Evolutionary conservation across 768 basidiomycete genomes (phyloP), one percentile per base, ranked within the genome.

Genomic region (Podaxis sp.): DNA sequence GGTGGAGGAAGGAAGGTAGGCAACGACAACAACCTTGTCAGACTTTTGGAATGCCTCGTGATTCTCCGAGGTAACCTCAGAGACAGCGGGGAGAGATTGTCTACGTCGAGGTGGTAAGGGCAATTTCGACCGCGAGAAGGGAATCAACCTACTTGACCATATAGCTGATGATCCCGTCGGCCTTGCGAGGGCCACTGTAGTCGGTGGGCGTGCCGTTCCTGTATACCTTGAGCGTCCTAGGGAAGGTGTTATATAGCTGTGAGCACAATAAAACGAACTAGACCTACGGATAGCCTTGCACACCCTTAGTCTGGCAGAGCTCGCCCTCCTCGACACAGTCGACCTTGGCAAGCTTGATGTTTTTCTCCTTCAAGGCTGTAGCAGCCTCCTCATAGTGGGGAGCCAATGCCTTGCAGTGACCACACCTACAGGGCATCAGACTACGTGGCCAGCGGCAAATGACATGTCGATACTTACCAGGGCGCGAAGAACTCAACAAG

Each of bases 401-500:
- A 21, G 93, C 94, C 56, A 97, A 82, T 36, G 93, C 91, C 70
- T 96, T 96, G 82, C 95, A 97, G 77, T 97, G 95, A 50, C 94
- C 93, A 71, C 93, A 95, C 91, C 90, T 91, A 56, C 23, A 48
- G n/a, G 44, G 27, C 1, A 37, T 64, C 10, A 61, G 58, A 23
- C 52, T 4, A 54, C 18, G 7, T 25, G 28, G 11, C 48, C 37
- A 5, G 35, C 42, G 32, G 37, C 14, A 32, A 35, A 27, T 50
- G 54, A 61, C 21, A 48, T 25, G 44, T 40, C 48, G 42, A 56
- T 16, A 64, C 63, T 28, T 69, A 90, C 90, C 90, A 93, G 64
- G 90, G 91, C 27, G 92, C 91, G 71, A 92, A 96, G 87, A 95
- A 98, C 80, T 98, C 96, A 63, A 98, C 91, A 32, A 98, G 82